These are phyloP conservation scores for Macrophomina pseudophaseolina DNA, from an alignment of 2,329 filamentous ascomycete species.

Conservation along the genomic window DNA sequence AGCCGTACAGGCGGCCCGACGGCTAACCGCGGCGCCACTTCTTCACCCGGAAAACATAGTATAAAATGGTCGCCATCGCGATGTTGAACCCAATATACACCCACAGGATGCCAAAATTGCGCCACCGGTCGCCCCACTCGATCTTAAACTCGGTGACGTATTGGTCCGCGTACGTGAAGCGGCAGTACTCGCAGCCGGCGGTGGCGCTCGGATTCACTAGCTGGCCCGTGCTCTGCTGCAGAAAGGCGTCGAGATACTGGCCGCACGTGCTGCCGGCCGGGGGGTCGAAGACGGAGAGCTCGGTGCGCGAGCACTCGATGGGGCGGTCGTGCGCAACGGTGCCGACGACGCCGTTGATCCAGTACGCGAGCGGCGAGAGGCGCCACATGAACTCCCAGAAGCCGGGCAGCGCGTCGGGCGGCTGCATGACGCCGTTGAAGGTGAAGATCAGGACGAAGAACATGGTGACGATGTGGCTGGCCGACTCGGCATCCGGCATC, in stretches of 20 bases:
- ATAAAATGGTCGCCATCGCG: constrained; percentile 61
- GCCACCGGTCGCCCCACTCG: constrained; percentile 61
- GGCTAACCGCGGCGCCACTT: constrained; percentile 28
- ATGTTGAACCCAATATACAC: constrained; percentile 70
- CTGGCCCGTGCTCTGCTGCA: constrained; percentile 45
- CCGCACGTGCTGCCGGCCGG: constrained; percentile 49
- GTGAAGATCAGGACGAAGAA: constrained; percentile 64
- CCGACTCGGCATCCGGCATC: constrained; percentile 71
- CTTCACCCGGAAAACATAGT: constrained; percentile 53
- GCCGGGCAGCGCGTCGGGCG: constrained; percentile 62
- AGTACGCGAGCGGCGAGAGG: constrained; percentile 70
- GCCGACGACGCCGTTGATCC: constrained; percentile 49
- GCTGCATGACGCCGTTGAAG: constrained; percentile 68
- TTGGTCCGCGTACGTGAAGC: constrained; percentile 51
- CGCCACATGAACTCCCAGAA: constrained; percentile 84
- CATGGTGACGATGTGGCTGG: constrained; percentile 66
- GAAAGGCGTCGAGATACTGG: constrained; percentile 52
- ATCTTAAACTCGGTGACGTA: constrained; percentile 52
- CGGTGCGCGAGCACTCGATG: constrained; percentile 54
- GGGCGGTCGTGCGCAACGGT: constrained; percentile 50
- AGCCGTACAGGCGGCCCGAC: too few species aligned
- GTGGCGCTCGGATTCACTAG: constrained; percentile 53
- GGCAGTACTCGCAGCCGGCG: constrained; percentile 56
- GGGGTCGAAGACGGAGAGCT: constrained; percentile 51
- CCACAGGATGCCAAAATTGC: constrained; percentile 74